Base-by-base conservation (phyloP, 2,329 filamentous ascomycete species). In the Fonsecaea monophora region DNA sequence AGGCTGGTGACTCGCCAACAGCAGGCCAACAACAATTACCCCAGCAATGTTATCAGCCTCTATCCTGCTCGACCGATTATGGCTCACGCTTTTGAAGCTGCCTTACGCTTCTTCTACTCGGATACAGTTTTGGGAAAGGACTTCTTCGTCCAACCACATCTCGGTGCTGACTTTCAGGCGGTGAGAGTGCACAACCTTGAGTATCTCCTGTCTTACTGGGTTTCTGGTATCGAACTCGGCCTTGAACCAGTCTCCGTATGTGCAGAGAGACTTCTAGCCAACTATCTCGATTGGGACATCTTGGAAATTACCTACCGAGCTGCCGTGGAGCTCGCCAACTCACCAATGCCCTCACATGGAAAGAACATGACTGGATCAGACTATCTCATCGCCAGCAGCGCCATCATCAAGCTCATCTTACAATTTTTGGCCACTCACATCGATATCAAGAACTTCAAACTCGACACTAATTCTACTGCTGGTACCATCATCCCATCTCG, bases 131-230 rank as follows among this genome's bases (percentile, higher is more conserved):
- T 73, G 32, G 62, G 67, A 2, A 65, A 73, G 21, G 67, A 65
- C n/a, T 67, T 69, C 32, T 65, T 73, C 32, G 45, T 48, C 7
- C 67, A 69, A n/a, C 64, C 61, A 21, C 64, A 67, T 34, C 60
- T 62, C 2, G 58, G 55, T 15, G 57, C 58, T 12, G 69, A 70
- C 30, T 37, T 60, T 32, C 66, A 71, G 35, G 61, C 68, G 15
- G 55, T 54, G 25, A 68, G 69, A 63, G 32, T 63, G n/a, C 64
- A 70, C 45, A 65, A 68, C 32, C 64, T 73, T 15, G 68, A 71
- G 32, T 73, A 73, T 60, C 61, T 71, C 38, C 53, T 73, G 67
- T 73, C 71, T 7, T 72, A 73, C 53, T 73, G 71, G 71, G 65
- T 70, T 10, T 60, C 71, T 42, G 71, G 71, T 12, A 63, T 73